Conservation (phyloP, 306 rosid species). For the Quercus wislizeni region DNA sequence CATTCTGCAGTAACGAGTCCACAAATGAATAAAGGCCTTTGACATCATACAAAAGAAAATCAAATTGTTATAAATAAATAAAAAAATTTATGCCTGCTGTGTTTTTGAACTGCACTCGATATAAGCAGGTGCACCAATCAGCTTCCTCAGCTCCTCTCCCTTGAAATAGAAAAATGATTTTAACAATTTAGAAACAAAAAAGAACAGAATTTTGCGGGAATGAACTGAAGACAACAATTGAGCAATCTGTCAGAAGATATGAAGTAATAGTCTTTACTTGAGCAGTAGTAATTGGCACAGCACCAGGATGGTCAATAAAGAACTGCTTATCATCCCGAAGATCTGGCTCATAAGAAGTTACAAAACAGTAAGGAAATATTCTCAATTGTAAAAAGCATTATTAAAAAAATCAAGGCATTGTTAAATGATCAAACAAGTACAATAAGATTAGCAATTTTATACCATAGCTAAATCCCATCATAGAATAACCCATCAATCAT, state of each 20-base stretch:
- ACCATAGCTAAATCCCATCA: not conserved
- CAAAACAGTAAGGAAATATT: constrained; percentile 8
- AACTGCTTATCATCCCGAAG: constrained; percentile 98
- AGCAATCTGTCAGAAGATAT: not conserved
- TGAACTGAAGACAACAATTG: not conserved
- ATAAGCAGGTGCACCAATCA: constrained; percentile 87
- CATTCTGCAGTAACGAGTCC: constrained; percentile 55
- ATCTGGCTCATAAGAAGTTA: constrained; percentile 53
- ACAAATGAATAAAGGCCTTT: constrained; percentile 14
- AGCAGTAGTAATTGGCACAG: constrained; percentile 81
- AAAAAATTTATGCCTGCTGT: constrained; percentile 56
- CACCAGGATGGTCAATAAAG: constrained; percentile 93
- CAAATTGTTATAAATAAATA: not conserved
- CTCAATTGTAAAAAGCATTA: not conserved
- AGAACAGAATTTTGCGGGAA: not conserved
- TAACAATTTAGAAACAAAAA: not conserved
- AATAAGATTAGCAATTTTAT: not conserved
- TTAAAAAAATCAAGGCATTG: not conserved
- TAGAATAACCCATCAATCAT: not conserved
- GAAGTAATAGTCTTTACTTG: constrained; percentile 50
- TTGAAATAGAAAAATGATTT: constrained; percentile 22
- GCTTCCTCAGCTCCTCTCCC: constrained; percentile 99
- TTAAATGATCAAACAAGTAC: not conserved
- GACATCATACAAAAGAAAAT: not conserved
- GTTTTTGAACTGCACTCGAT: constrained; percentile 98